Evolutionary conservation across 805 yeast species (phyloP).

Genomic region (Maudiozyma barnettii): DNA sequence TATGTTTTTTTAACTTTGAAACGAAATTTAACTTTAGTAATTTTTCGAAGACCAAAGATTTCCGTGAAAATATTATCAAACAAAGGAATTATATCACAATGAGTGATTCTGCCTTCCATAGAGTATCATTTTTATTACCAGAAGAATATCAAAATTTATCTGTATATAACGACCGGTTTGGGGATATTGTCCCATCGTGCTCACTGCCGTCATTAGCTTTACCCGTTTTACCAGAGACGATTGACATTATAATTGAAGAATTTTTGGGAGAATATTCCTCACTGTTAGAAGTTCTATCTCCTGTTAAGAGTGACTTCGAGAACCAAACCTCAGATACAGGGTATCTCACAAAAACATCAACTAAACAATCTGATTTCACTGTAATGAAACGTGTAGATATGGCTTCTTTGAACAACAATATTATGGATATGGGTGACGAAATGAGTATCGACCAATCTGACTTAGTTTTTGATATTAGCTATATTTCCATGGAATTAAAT

Average conservation of each 20-base stretch:
- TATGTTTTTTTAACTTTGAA: conserved; percentile 33
- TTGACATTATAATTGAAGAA: conserved; percentile 34
- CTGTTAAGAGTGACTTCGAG: not conserved
- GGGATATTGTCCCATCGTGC: conserved; percentile 49
- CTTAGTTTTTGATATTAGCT: conserved; percentile 33
- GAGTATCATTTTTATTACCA: conserved; percentile 63
- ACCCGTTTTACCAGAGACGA: conserved; percentile 46
- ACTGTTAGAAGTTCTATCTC: not conserved
- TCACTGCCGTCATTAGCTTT: conserved; percentile 54
- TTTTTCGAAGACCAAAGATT: conserved; percentile 45
- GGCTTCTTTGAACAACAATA: not conserved
- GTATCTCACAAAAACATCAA: not conserved
- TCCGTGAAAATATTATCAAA: conserved; percentile 30
- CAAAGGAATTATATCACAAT: conserved; percentile 59
- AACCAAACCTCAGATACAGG: not conserved
- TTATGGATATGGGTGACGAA: not conserved
- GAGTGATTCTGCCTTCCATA: conserved; percentile 78
- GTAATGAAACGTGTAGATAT: not conserved
- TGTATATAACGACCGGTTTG: conserved; percentile 39
- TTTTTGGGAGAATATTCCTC: conserved; percentile 24
- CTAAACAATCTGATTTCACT: not conserved
- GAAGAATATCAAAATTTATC: conserved; percentile 37
- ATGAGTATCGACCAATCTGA: conserved; percentile 6
- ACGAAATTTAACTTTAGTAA: conserved; percentile 56
- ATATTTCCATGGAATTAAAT: conserved; percentile 35